phyloP scores from a whole-genome alignment of 768 basidiomycete species.

The Candolleomyces aberdarensis region DNA sequence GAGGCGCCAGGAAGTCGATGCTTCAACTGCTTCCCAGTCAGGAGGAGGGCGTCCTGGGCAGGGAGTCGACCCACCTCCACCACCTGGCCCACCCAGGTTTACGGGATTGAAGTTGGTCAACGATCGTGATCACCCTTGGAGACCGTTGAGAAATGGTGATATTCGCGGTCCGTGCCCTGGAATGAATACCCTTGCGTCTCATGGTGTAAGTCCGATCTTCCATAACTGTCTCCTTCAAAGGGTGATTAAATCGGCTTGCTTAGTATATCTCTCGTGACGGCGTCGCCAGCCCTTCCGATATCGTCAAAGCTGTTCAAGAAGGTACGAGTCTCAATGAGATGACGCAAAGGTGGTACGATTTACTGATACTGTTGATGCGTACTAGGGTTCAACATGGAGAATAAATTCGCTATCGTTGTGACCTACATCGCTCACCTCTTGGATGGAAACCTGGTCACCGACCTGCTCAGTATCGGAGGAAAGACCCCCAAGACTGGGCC shows the following conservation, averaged over 20 bases:
- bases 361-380: neutral
- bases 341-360: too few species aligned
- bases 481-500: conserved; percentile 16
- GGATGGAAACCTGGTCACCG: conserved; percentile 16
- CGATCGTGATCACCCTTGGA: conserved; percentile 15
- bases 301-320: conserved; percentile 14
- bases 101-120: conserved; percentile 13
- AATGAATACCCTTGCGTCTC: too few species aligned
- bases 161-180: too few species aligned
- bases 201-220: neutral
- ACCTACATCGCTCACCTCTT: conserved; percentile 15
- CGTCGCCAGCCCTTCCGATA: conserved; percentile 12
- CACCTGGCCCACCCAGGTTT: conserved; percentile 8
- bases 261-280: conserved; percentile 14
- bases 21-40: too few species aligned
- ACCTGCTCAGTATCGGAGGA: conserved; percentile 17
- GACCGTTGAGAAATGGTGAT: conserved; percentile 2
- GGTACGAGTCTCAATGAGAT: neutral
- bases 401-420: conserved; percentile 9
- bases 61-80: neutral
- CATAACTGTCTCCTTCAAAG: neutral
- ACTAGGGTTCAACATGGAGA: conserved; percentile 16
- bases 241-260: neutral
- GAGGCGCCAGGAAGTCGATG: too few species aligned
- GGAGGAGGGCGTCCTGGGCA: too few species aligned